Percentiles rank a stretch among this genome's conserved stretches.
phyloP scores from a whole-genome alignment of 2,329 filamentous ascomycete species.

The Fusarium clavum region DNA sequence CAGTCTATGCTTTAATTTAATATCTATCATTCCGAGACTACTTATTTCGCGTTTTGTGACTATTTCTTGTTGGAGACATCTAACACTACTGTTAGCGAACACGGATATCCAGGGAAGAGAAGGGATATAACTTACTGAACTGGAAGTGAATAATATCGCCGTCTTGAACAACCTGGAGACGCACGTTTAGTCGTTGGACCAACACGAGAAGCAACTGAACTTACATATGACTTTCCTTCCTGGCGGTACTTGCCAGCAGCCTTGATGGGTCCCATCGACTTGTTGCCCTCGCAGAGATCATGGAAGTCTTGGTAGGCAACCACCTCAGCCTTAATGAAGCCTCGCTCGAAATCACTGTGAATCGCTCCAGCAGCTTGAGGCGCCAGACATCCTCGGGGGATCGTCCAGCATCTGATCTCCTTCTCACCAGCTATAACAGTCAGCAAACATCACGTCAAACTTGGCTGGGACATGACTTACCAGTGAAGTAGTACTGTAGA shows the following conservation, averaged over 20 bases:
- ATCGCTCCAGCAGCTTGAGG: conserved; percentile 58
- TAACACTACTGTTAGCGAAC: background rate
- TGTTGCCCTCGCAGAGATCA: conserved; percentile 56
- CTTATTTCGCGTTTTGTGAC: background rate
- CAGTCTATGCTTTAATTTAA: background rate
- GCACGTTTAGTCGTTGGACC: conserved; percentile 32
- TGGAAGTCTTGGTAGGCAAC: conserved; percentile 60
- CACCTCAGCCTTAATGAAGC: conserved; percentile 60
- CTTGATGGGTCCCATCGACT: conserved; percentile 59
- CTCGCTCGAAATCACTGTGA: conserved; percentile 57
- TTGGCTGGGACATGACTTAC: conserved; percentile 30
- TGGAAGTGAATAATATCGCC: conserved; percentile 59
- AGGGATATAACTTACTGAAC: conserved; percentile 52
- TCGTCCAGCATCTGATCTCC: conserved; percentile 59
- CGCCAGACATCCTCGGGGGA: conserved; percentile 53
- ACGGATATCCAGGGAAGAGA: background rate
- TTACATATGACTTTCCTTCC: conserved; percentile 58
- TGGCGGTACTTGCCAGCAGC: conserved; percentile 59
- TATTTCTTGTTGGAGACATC: conserved; percentile 10
- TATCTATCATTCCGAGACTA: background rate
- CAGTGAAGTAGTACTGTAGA: conserved; percentile 59
- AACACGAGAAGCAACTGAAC: conserved; percentile 4
- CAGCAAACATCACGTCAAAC: background rate
- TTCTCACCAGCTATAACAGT: conserved; percentile 55
- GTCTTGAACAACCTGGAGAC: conserved; percentile 54